Percentiles rank a stretch among this genome's conserved stretches.
phyloP scores from a whole-genome alignment of 2,329 filamentous ascomycete species.

The Fusarium clavum region DNA sequence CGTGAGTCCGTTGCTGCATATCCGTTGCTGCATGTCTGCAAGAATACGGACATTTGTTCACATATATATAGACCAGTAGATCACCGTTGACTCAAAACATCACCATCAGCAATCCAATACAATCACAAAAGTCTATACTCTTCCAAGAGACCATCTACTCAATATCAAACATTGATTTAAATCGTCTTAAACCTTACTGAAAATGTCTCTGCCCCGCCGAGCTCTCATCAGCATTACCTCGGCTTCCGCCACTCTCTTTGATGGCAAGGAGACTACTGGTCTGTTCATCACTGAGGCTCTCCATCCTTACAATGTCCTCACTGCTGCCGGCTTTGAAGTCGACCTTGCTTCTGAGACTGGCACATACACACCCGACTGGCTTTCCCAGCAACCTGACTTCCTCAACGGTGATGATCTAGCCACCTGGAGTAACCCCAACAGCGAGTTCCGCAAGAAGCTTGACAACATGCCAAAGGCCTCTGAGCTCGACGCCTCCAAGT shows the following conservation, averaged over 20 bases:
- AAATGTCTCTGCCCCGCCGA: slow-evolving; percentile 19
- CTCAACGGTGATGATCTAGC: slow-evolving; percentile 16
- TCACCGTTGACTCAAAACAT: not conserved
- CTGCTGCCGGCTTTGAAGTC: slow-evolving; percentile 11
- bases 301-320: slow-evolving; percentile 17
- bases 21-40: not conserved
- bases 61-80: not conserved
- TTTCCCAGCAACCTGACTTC: slow-evolving; percentile 20
- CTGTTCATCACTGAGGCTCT: slow-evolving; percentile 13
- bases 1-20: not conserved
- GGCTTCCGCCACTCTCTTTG: slow-evolving; percentile 18
- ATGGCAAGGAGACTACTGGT: slow-evolving; percentile 18
- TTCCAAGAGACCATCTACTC: not conserved
- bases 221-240: slow-evolving; percentile 30
- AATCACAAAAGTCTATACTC: not conserved
- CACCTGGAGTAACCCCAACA: slow-evolving; percentile 53
- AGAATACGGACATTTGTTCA: not conserved
- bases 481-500: slow-evolving; percentile 42
- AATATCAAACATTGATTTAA: not conserved
- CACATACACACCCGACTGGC: slow-evolving; percentile 13
- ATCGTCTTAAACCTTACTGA: not conserved
- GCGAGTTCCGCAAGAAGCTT: slow-evolving; percentile 59
- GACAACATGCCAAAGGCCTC: slow-evolving; percentile 55
- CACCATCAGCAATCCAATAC: not conserved
- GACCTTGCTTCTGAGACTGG: slow-evolving; percentile 19